Evolutionary conservation across 106 monocot species (phyloP).

Genomic region (Ottelia alismoides): DNA sequence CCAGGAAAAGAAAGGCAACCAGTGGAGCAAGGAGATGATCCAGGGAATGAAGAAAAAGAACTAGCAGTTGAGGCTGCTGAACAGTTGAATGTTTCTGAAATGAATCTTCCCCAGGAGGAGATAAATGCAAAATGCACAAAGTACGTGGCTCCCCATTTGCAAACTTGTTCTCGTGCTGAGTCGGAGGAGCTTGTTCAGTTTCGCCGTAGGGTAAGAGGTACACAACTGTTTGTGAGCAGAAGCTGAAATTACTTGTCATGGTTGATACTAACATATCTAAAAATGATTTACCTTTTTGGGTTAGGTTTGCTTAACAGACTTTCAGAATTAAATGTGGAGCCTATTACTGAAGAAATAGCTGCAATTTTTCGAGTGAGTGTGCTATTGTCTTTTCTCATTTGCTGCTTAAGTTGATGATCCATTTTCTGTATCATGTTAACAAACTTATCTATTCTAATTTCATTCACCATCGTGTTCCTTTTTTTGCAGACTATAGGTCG

Average conservation of each 20-base stretch:
- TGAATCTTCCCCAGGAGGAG: neutral
- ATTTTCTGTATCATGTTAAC: neutral
- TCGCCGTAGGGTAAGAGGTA: conserved; percentile 72
- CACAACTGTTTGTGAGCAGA: neutral
- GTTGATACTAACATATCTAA: neutral
- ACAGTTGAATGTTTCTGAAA: neutral
- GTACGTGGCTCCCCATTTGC: conserved; percentile 63
- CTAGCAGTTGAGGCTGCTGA: neutral
- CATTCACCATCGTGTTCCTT: neutral
- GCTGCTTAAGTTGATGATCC: too few species aligned
- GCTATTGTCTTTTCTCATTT: neutral
- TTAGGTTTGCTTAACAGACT: conserved; percentile 68
- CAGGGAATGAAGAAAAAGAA: neutral
- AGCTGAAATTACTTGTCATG: too few species aligned
- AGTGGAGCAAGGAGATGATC: neutral
- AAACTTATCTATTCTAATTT: neutral
- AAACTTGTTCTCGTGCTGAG: conserved; percentile 24
- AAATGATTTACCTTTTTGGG: neutral
- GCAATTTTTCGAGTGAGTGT: conserved; percentile 48
- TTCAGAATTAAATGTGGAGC: conserved; percentile 70
- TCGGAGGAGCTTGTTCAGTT: conserved; percentile 60
- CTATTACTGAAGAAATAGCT: conserved; percentile 64
- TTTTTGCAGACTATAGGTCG: conserved; percentile 64
- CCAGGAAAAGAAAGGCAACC: conserved; percentile 8
- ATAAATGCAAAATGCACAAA: conserved; percentile 6